Conservation (phyloP, 306 rosid species). For the Sphenostylis stenocarpa region DNA sequence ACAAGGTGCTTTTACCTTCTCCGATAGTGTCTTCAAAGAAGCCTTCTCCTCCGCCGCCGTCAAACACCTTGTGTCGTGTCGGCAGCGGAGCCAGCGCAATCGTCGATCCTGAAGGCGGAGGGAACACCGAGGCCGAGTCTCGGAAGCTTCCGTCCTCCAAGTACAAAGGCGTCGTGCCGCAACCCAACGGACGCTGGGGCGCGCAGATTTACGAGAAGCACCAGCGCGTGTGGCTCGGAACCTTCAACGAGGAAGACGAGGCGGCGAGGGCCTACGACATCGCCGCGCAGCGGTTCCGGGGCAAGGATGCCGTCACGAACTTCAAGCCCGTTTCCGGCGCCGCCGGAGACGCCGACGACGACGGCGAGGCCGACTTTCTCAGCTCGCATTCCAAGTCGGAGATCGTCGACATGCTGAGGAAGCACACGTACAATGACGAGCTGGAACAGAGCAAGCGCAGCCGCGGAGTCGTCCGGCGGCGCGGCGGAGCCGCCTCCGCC, state of each 20-base stretch:
- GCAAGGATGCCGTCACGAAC: conserved; percentile 89
- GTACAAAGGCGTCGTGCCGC: conserved; percentile 97
- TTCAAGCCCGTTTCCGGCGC: conserved; percentile 50
- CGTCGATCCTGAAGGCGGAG: conserved; percentile 44
- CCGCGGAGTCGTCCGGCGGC: conserved; percentile 30
- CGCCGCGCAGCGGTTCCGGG: conserved; percentile 89
- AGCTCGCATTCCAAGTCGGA: conserved; percentile 82
- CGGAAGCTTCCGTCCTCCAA: conserved; percentile 82
- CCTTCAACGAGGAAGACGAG: conserved; percentile 88
- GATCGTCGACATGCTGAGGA: conserved; percentile 93
- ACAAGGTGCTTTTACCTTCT: background rate
- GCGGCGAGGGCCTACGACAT: conserved; percentile 90
- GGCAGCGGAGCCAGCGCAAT: conserved; percentile 80
- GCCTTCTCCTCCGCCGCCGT: conserved; percentile 29
- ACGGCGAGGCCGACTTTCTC: conserved; percentile 56
- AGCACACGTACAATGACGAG: conserved; percentile 93
- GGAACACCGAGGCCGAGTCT: conserved; percentile 57
- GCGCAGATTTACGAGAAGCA: conserved; percentile 99
- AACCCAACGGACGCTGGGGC: conserved; percentile 98
- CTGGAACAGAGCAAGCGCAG: conserved; percentile 76
- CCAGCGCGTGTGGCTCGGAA: conserved; percentile 96
- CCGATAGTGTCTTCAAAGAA: background rate
- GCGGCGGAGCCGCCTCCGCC: background rate
- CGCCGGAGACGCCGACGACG: conserved; percentile 25
- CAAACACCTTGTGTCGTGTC: conserved; percentile 54